Evolutionary conservation across 1,284 basidiomycete genomes (phyloP).

Genomic region (Marasmius tenuissimus): DNA sequence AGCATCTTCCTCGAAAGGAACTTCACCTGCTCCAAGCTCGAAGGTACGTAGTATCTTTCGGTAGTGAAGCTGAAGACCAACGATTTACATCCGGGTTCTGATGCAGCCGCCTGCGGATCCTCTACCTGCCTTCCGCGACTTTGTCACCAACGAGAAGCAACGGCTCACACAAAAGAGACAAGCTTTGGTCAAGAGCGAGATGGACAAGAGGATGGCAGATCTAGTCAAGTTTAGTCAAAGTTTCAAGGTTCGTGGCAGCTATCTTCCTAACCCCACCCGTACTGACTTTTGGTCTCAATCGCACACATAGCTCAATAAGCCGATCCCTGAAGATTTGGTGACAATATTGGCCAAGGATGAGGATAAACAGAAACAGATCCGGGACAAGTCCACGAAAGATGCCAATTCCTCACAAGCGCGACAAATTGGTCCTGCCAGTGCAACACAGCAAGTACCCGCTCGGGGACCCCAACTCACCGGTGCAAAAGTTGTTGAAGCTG

Average conservation of each 20-base stretch:
- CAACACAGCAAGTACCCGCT: conserved; percentile 33
- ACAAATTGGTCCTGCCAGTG: conserved; percentile 48
- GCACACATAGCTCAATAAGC: conserved; percentile 75
- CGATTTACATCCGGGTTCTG: conserved; percentile 3
- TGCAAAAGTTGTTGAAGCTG: conserved; percentile 10
- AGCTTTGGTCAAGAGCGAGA: conserved; percentile 87
- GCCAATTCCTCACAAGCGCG: conserved; percentile 65
- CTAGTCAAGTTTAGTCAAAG: conserved; percentile 88
- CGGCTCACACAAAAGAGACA: conserved; percentile 89
- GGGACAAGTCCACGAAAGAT: conserved; percentile 73
- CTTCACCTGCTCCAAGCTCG: conserved; percentile 53
- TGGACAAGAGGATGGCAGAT: conserved; percentile 91
- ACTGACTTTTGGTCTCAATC: conserved; percentile 5
- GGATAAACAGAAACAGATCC: conserved; percentile 81
- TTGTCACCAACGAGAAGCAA: conserved; percentile 88
- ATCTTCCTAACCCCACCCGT: not conserved
- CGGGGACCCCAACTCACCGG: conserved; percentile 14
- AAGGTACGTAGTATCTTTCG: conserved; percentile 27
- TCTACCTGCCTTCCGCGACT: conserved; percentile 82
- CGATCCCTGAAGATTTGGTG: conserved; percentile 93
- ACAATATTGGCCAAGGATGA: conserved; percentile 89
- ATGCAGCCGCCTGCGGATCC: conserved; percentile 64
- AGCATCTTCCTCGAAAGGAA: conserved; percentile 49
- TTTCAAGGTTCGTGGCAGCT: conserved; percentile 72
- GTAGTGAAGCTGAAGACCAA: not conserved